These are phyloP conservation scores for Beauveria sp. DNA, from an alignment of 2,329 filamentous ascomycete genomes.

Conservation along the genomic window DNA sequence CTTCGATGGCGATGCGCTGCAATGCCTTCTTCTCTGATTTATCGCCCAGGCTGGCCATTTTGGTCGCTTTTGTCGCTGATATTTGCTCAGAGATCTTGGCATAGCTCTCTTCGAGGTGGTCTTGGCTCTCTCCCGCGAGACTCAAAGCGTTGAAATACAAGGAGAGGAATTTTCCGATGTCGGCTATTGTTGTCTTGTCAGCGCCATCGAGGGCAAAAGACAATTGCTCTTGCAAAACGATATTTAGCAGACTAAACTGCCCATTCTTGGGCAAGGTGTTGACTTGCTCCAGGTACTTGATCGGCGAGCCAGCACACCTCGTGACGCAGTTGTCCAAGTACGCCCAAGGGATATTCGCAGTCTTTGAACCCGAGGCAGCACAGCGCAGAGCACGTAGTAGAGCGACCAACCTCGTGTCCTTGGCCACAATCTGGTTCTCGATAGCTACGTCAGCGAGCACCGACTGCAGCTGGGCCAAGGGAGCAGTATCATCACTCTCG, in stretches of 20 bases:
- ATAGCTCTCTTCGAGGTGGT: conserved; percentile 22
- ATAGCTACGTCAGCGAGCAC: conserved; percentile 54
- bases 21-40: conserved; percentile 15
- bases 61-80: conserved; percentile 16
- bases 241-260: conserved; percentile 52
- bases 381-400: conserved; percentile 31
- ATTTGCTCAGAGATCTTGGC: conserved; percentile 25
- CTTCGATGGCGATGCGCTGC: conserved; percentile 11
- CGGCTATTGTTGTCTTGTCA: conserved; percentile 30
- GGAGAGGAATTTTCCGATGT: conserved; percentile 51
- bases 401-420: conserved; percentile 38
- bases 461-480: conserved; percentile 38
- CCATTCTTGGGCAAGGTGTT: conserved; percentile 32
- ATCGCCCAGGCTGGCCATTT: conserved; percentile 17
- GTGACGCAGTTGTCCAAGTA: conserved; percentile 80
- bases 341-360: conserved; percentile 45
- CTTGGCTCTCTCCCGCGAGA: conserved; percentile 37
- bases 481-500: conserved; percentile 21
- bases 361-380: conserved; percentile 12
- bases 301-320: conserved; percentile 65
- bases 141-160: conserved; percentile 48
- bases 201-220: conserved; percentile 54
- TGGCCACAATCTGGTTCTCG: conserved; percentile 60
- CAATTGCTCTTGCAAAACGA: conserved; percentile 71
- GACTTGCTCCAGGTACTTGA: conserved; percentile 74